Evolutionary conservation across 2,329 filamentous ascomycete genomes (phyloP), one percentile per base, ranked within the genome.

Genomic region (Harringtonia lauricola): DNA sequence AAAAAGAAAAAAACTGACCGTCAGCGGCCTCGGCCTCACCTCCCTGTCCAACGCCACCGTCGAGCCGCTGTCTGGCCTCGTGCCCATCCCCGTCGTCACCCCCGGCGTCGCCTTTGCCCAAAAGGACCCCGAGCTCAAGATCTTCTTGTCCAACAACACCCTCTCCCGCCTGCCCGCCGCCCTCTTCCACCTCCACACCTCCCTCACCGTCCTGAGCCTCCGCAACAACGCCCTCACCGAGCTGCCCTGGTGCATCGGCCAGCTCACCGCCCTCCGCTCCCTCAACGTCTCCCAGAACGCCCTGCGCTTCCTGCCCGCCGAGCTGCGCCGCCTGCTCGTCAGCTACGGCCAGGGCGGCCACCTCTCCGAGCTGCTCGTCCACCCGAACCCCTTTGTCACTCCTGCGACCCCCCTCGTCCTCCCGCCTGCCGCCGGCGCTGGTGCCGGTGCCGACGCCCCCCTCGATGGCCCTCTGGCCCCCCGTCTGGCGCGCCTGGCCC

Each of bases 231-330:
- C 67, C 21, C 66, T 87, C 14, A 63, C 61, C 0, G 72, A 81
- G 53, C 60, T 87, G 3, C 77, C 83, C 1, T 64, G 76, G 0
- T 65, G 68, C 4, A 76, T 86, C 39, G 65, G 64, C 19, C 71
- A 72, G 28, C 65, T 86, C 8, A 57, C 56, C 5, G 78, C 76
- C 46, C 66, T 87, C 4, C 63, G 65, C 41, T 70, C 76, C 41
- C 69, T 87, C 33, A 86, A 85, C 51, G 52, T 87, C 9, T 74
- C 79, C 1, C 72, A 81, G 42, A 86, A 86, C 48, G 59, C 62
- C 6, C 63, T 87, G 12, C 66, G 65, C 8, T 72, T 64, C 47
- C 64, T 87, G 1, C 83, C 83, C 0, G 72, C 66, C 43, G 80
- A 84, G 54, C 61, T 86, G 1, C 63, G 85, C 1, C 59, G 71